Percentiles rank a stretch among this genome's conserved stretches.
Conservation (phyloP, 805 yeast species). For the Peterozyma xylosa region DNA sequence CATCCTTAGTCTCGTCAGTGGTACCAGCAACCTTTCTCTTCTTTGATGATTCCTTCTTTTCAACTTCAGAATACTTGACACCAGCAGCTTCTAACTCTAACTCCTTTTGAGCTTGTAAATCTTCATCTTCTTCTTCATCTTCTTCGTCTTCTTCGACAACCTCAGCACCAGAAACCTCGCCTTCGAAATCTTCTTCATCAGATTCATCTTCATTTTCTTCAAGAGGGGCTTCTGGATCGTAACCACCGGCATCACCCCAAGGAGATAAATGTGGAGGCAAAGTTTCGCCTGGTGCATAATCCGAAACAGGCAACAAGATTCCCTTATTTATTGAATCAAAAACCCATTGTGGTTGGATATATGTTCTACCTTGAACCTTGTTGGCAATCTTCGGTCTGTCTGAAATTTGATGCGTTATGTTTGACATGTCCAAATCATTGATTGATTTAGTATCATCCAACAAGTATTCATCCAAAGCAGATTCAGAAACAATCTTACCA, state of each 20-base stretch:
- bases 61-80: constrained; percentile 60
- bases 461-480: constrained; percentile 70
- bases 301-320: constrained; percentile 64
- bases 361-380: constrained; percentile 86
- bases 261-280: constrained; percentile 97
- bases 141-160: constrained; percentile 45
- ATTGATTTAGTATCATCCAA: constrained; percentile 36
- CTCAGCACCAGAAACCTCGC: constrained; percentile 44
- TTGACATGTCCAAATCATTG: constrained; percentile 48
- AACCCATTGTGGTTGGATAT: constrained; percentile 97
- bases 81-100: constrained; percentile 89
- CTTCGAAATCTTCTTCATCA: constrained; percentile 39
- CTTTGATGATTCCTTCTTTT: constrained; percentile 22
- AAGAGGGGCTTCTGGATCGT: constrained; percentile 65
- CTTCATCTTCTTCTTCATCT: constrained; percentile 48
- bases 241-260: constrained; percentile 95
- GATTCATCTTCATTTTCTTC: constrained; percentile 32
- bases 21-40: constrained; percentile 34
- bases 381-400: constrained; percentile 80
- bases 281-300: constrained; percentile 89
- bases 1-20: constrained; percentile 58
- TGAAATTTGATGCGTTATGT: constrained; percentile 86
- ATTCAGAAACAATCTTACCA: constrained; percentile 79
- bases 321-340: constrained; percentile 85
- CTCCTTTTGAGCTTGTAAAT: constrained; percentile 63